These are phyloP conservation scores for Mortierella sp. DNA, from an alignment of 371 early-diverging fungal genomes.

Conservation along the genomic window DNA sequence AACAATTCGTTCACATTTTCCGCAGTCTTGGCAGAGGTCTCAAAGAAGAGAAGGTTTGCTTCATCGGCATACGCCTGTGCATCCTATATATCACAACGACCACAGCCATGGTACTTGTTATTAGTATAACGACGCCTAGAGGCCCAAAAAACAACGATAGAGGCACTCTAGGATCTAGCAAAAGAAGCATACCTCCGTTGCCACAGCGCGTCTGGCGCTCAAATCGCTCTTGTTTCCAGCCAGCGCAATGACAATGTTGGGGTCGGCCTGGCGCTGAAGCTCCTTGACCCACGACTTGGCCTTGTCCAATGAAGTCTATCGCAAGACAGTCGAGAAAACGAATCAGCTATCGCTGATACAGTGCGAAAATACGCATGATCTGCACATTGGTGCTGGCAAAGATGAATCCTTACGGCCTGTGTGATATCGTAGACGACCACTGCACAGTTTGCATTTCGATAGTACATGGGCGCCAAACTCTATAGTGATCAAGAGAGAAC, in stretches of 20 bases:
- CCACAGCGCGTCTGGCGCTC: slow-evolving; percentile 78
- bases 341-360: too few relatives aligned
- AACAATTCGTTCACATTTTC: slow-evolving; percentile 89
- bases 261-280: slow-evolving; percentile 95
- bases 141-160: neutral
- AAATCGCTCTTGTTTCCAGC: slow-evolving; percentile 97
- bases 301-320: slow-evolving; percentile 91
- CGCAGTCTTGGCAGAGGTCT: slow-evolving; percentile 95
- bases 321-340: neutral
- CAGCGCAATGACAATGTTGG: slow-evolving; percentile 95
- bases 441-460: slow-evolving; percentile 96
- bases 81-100: slow-evolving; percentile 60
- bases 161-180: neutral
- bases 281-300: slow-evolving; percentile 99
- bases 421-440: slow-evolving; percentile 98
- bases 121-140: neutral
- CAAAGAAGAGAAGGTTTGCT: slow-evolving; percentile 87
- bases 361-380: too few relatives aligned
- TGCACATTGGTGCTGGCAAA: too few relatives aligned
- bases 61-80: slow-evolving; percentile 92
- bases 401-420: slow-evolving; percentile 75
- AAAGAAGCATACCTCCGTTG: slow-evolving; percentile 61
- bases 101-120: too few relatives aligned
- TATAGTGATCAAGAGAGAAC: slow-evolving; percentile 26
- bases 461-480: slow-evolving; percentile 99